Conservation (phyloP, 352 stramenopile genomes). For the Globisporangium uncinulatum region DNA sequence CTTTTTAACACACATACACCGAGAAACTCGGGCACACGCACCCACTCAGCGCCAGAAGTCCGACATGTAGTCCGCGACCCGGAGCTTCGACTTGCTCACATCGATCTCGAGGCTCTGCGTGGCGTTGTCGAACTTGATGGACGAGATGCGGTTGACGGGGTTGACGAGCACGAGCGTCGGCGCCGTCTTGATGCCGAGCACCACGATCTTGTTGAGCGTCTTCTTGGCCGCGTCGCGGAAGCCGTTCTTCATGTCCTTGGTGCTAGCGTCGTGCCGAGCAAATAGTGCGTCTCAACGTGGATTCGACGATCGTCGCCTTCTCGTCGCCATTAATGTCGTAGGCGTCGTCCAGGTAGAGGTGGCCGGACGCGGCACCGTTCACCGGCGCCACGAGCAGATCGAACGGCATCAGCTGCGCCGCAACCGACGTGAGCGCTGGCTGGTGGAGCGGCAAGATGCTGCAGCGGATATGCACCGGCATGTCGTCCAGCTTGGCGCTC, state of each 20-base stretch:
- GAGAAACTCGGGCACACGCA: too few relatives aligned
- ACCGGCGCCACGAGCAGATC: slow-evolving; percentile 40
- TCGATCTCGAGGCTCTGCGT: slow-evolving; percentile 22
- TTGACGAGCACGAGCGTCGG: slow-evolving; percentile 7
- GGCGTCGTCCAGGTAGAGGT: slow-evolving; percentile 44
- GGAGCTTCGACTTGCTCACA: slow-evolving; percentile 16
- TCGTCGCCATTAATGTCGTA: slow-evolving; percentile 29
- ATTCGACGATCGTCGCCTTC: slow-evolving; percentile 30
- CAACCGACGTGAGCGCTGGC: slow-evolving; percentile 34
- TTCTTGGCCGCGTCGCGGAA: slow-evolving; percentile 16
- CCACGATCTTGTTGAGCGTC: slow-evolving; percentile 21
- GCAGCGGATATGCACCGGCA: slow-evolving; percentile 50
- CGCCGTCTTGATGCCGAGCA: slow-evolving; percentile 14
- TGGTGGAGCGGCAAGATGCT: slow-evolving; percentile 48
- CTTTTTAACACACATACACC: too few relatives aligned
- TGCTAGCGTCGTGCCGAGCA: slow-evolving; percentile 11
- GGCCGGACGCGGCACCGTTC: slow-evolving; percentile 19
- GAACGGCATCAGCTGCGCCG: slow-evolving; percentile 38
- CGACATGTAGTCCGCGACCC: slow-evolving; percentile 13
- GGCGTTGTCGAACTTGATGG: slow-evolving; percentile 13
- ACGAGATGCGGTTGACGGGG: neutral
- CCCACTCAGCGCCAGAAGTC: slow-evolving; percentile 8
- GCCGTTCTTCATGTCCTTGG: slow-evolving; percentile 13
- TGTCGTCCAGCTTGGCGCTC: slow-evolving; percentile 42
- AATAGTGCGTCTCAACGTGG: slow-evolving; percentile 3